phyloP scores from a whole-genome alignment of 441 rosid species.

The Eruca vesicaria region DNA sequence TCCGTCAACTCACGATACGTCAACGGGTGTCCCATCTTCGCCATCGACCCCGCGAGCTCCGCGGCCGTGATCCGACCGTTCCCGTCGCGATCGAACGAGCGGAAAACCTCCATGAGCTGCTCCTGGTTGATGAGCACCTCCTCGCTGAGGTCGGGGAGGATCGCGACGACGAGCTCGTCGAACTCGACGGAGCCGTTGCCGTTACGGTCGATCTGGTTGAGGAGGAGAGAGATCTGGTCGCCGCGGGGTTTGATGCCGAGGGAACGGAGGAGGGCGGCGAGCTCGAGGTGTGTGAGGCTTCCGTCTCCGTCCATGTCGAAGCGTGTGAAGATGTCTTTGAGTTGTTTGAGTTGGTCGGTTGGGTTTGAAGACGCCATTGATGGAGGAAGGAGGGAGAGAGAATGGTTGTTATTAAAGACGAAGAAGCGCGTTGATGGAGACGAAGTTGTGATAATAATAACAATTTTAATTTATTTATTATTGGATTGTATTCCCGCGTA shows the following conservation, averaged over 20 bases:
- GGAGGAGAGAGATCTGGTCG: slow-evolving; percentile 47
- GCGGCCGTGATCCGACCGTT: slow-evolving; percentile 57
- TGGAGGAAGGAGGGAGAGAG: slow-evolving; percentile 4
- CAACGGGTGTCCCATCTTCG: slow-evolving; percentile 66
- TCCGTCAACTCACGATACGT: slow-evolving; percentile 56
- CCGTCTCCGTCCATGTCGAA: slow-evolving; percentile 70
- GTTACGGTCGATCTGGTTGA: slow-evolving; percentile 51
- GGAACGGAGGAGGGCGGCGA: slow-evolving; percentile 67
- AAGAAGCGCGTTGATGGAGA: slow-evolving; percentile 37
- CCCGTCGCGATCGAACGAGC: slow-evolving; percentile 57
- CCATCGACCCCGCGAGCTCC: slow-evolving; percentile 64
- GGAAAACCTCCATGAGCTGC: slow-evolving; percentile 56
- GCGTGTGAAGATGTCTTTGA: slow-evolving; percentile 51
- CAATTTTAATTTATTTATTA: background rate
- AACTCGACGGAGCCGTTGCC: slow-evolving; percentile 58
- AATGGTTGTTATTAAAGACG: slow-evolving; percentile 20
- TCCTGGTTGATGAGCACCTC: slow-evolving; percentile 50
- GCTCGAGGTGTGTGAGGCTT: slow-evolving; percentile 63
- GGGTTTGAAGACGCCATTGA: slow-evolving; percentile 37
- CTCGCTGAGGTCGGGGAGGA: slow-evolving; percentile 49
- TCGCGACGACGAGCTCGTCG: slow-evolving; percentile 55
- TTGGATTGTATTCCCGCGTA: slow-evolving; percentile 30
- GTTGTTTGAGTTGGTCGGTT: slow-evolving; percentile 57
- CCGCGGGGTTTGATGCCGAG: slow-evolving; percentile 61
- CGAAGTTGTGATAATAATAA: slow-evolving; percentile 7